Conservation (phyloP, 345 rosid genomes). For the Mangifera indica region DNA sequence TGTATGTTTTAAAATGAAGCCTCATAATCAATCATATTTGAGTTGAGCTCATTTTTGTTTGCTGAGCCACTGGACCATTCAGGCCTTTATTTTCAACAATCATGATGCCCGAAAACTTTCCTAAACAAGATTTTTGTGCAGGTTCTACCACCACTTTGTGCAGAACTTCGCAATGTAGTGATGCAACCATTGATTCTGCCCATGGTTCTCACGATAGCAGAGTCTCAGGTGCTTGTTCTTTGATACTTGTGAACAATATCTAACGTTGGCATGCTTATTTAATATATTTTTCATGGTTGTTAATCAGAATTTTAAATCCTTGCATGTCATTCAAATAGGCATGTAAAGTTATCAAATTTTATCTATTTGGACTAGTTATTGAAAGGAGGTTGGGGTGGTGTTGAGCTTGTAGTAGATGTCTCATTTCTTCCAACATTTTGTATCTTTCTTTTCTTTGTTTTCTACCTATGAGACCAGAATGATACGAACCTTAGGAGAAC, state of each 20-base stretch:
- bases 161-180: conserved; percentile 94
- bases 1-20: background rate
- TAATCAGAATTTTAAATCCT: conserved; percentile 2
- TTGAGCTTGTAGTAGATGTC: background rate
- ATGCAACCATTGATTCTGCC: conserved; percentile 96
- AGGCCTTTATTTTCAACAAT: background rate
- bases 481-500: no score
- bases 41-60: conserved; percentile 1
- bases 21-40: background rate
- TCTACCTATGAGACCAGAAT: no score
- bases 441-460: background rate
- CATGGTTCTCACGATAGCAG: conserved; percentile 94
- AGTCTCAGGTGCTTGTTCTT: conserved; percentile 70
- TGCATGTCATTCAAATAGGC: conserved; percentile 4
- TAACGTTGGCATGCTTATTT: conserved; percentile 7
- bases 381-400: background rate
- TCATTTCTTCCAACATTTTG: background rate
- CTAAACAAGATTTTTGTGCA: conserved; percentile 35
- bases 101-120: conserved; percentile 4
- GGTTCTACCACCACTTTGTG: conserved; percentile 99
- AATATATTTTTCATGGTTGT: conserved; percentile 9
- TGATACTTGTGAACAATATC: conserved; percentile 13
- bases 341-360: background rate
- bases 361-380: conserved; percentile 2
- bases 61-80: conserved; percentile 3